These are phyloP conservation scores for Trichoderma asperellum DNA, from an alignment of 2,329 filamentous ascomycete species.

Conservation along the genomic window DNA sequence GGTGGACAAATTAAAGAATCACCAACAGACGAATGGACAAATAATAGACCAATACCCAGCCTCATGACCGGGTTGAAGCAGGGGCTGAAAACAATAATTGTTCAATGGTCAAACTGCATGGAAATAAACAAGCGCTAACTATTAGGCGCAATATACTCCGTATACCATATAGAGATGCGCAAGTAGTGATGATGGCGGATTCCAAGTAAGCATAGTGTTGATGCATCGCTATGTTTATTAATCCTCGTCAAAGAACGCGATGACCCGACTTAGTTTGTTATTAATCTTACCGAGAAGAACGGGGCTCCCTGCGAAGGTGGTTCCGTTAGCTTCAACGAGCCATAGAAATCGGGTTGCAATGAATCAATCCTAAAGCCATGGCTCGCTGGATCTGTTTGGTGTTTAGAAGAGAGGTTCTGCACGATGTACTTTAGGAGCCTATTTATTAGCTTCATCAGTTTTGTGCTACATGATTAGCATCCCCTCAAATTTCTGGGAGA, in stretches of 20 bases:
- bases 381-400: neutral
- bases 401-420: neutral
- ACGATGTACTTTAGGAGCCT: neutral
- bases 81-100: neutral
- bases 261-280: neutral
- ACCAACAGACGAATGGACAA: neutral
- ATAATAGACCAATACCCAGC: neutral
- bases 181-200: neutral
- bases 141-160: neutral
- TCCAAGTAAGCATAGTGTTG: neutral
- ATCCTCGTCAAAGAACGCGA: neutral
- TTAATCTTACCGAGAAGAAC: neutral
- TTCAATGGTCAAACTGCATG: neutral
- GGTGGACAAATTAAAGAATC: neutral
- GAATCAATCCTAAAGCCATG: no score
- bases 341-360: neutral
- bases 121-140: neutral
- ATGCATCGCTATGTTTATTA: neutral
- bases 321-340: neutral
- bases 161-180: neutral
- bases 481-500: no score
- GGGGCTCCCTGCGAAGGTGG: neutral
- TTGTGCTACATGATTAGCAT: neutral
- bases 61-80: neutral
- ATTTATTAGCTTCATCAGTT: neutral